A percentile compares a stretch with the other conserved stretches of the same genome.
Evolutionary conservation across 768 basidiomycete genomes (phyloP).

Genomic region (Lactarius trivialis): DNA sequence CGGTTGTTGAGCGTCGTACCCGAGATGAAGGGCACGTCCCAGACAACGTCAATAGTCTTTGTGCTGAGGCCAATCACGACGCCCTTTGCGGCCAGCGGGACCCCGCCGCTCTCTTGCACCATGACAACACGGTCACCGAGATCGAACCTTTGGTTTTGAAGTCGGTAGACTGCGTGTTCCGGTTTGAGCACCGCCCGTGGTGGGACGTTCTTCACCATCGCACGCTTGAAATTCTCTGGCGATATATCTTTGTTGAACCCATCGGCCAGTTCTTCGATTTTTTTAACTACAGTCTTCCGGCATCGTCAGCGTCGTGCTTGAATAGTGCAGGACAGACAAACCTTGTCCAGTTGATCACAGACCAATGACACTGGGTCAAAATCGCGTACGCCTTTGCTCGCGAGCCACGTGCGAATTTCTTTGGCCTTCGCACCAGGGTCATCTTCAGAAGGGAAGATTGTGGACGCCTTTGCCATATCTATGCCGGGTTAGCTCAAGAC

Average conservation of each 20-base stretch:
- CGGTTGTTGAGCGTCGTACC: conserved; percentile 81
- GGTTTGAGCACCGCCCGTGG: conserved; percentile 92
- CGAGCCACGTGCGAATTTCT: conserved; percentile 83
- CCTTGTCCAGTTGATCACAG: conserved; percentile 88
- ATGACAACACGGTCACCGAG: conserved; percentile 93
- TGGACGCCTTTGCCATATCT: conserved; percentile 69
- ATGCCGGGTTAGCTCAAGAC: not conserved
- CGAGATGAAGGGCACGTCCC: conserved; percentile 95
- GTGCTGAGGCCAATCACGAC: conserved; percentile 86
- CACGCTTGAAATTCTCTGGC: conserved; percentile 70
- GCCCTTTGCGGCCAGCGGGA: conserved; percentile 86
- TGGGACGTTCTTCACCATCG: conserved; percentile 89
- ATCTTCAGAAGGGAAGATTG: conserved; percentile 46
- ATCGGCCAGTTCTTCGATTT: conserved; percentile 76
- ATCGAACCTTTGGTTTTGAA: conserved; percentile 82
- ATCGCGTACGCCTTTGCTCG: conserved; percentile 77
- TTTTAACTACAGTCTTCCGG: conserved; percentile 62
- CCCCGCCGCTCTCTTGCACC: conserved; percentile 92
- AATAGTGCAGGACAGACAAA: conserved; percentile 38
- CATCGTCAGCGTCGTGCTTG: conserved; percentile 2
- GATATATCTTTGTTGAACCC: conserved; percentile 54
- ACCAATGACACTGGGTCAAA: conserved; percentile 90
- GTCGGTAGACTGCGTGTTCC: conserved; percentile 76
- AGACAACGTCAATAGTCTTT: conserved; percentile 88
- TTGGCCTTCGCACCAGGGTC: conserved; percentile 65